Evolutionary conservation across 192 early-diverging fungal species (phyloP).

Genomic region (Coemansia sp.): DNA sequence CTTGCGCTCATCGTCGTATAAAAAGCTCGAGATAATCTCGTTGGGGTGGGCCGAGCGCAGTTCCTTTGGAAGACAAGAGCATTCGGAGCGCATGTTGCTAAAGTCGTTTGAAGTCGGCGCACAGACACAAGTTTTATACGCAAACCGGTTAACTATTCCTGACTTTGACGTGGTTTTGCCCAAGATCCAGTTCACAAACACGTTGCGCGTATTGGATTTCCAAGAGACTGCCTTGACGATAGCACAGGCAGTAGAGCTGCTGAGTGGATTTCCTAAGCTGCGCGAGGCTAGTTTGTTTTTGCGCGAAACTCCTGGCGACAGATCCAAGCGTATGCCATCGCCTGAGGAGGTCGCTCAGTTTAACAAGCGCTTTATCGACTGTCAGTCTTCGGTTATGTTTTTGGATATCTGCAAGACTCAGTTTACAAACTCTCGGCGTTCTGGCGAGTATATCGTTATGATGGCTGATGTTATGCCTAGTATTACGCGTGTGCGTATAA

Average conservation of each 20-base stretch:
- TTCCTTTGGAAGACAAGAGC: neutral
- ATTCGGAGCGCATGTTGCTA: neutral
- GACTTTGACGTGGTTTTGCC: neutral
- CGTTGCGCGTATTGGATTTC: slow-evolving; percentile 19
- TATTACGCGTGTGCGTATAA: slow-evolving; percentile 15
- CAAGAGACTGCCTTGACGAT: neutral
- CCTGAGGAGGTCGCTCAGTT: neutral
- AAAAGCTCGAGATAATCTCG: slow-evolving; percentile 11
- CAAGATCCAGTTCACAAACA: neutral
- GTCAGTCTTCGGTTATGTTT: slow-evolving; percentile 1
- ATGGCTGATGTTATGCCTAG: slow-evolving; percentile 19
- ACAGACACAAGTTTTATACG: neutral
- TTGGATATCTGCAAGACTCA: slow-evolving; percentile 5
- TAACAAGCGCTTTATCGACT: slow-evolving; percentile 17
- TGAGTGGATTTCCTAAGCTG: slow-evolving; percentile 13
- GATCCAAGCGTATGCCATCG: slow-evolving; percentile 7
- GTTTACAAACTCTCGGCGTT: slow-evolving; percentile 12
- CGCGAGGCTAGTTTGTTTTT: neutral
- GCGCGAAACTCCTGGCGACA: neutral
- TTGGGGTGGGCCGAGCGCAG: slow-evolving; percentile 14
- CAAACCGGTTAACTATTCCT: slow-evolving; percentile 3
- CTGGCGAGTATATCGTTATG: slow-evolving; percentile 27
- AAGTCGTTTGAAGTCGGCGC: slow-evolving; percentile 14
- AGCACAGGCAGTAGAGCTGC: slow-evolving; percentile 10
- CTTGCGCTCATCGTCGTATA: slow-evolving; percentile 9